Evolutionary conservation across 2,329 filamentous ascomycete genomes (phyloP), one percentile per base, ranked within the genome.

Genomic region (Daldinia sp.): DNA sequence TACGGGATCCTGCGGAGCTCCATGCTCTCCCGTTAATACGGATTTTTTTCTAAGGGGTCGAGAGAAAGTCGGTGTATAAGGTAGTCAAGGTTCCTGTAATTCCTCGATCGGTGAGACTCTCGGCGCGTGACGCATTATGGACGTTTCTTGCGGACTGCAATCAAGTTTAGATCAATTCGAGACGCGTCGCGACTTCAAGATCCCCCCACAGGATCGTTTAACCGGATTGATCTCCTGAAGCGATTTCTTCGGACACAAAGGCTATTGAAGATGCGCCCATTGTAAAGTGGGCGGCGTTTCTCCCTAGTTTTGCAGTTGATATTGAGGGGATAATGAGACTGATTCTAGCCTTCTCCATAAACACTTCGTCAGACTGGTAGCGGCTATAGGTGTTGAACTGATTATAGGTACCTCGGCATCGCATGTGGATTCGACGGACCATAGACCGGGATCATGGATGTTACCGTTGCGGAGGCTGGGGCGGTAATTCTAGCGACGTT

Each of bases 401-500:
- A 30, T 15, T 46, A 23, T 15, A 30, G n/a, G 26, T 15, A 46
- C 20, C 13, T 15, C n/a, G n/a, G 26, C 13, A 50, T 50, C 46
- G 46, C 46, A 9, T 50, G 15, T 30, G 13, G 46, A 30, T 28
- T 50, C 26, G 46, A 50, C 46, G 26, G 26, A 30, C 26, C 46
- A 30, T 50, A 18, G 28, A 30, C 46, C 23, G 26, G 46, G 46
- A 50, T 50, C 46, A 50, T 50, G 26, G 46, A 30, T 30, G 46
- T 50, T 50, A 50, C 46, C 46, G 46, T 50, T 51, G 15, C 26
- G 46, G 46, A 51, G 46, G 26, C 23, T 48, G 44, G 44, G 44
- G 69, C 12, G 78, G 81, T 0, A 74, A 81, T 54, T 76, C 78
- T 1, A 81, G 82, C 6, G 82, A 82, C 68, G 69, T 82, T 4